These are phyloP conservation scores for Chalciporus piperatus DNA, from an alignment of 768 basidiomycete genomes.

Conservation along the genomic window DNA sequence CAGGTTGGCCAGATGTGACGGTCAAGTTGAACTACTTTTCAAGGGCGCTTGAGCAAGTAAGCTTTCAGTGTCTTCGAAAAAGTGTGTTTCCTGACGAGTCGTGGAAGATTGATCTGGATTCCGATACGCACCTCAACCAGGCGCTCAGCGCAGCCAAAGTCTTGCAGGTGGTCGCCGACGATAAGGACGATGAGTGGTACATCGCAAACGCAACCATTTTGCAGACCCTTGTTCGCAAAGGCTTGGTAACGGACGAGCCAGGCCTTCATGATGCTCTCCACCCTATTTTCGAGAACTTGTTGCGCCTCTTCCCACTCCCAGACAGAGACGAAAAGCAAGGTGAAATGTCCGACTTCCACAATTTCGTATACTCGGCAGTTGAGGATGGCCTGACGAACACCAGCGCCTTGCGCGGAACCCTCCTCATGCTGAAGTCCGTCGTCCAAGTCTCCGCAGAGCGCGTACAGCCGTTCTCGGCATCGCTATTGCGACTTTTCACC, in stretches of 20 bases:
- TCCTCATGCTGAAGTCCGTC: constrained; percentile 86
- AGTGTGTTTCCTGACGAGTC: constrained; percentile 6
- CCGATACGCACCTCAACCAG: constrained; percentile 59
- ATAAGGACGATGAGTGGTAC: constrained; percentile 86
- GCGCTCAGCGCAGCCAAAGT: constrained; percentile 85
- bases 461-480: constrained; percentile 72
- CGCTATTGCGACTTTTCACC: constrained; percentile 79
- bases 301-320: constrained; percentile 73
- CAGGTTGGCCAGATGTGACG: constrained; percentile 88
- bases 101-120: constrained; percentile 65
- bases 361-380: constrained; percentile 70
- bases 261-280: constrained; percentile 77
- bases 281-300: constrained; percentile 78
- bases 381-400: constrained; percentile 76
- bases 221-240: constrained; percentile 84
- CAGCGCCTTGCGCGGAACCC: constrained; percentile 68
- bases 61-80: constrained; percentile 16
- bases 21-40: constrained; percentile 91
- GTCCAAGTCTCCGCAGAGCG: constrained; percentile 78
- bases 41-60: constrained; percentile 76
- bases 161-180: constrained; percentile 78
- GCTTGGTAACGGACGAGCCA: constrained; percentile 76
- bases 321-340: constrained; percentile 71
- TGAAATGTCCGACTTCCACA: constrained; percentile 76
- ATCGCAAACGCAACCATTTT: constrained; percentile 64